phyloP scores from a whole-genome alignment of 2,329 filamentous ascomycete species.

The Trichophyton schoenleinii region DNA sequence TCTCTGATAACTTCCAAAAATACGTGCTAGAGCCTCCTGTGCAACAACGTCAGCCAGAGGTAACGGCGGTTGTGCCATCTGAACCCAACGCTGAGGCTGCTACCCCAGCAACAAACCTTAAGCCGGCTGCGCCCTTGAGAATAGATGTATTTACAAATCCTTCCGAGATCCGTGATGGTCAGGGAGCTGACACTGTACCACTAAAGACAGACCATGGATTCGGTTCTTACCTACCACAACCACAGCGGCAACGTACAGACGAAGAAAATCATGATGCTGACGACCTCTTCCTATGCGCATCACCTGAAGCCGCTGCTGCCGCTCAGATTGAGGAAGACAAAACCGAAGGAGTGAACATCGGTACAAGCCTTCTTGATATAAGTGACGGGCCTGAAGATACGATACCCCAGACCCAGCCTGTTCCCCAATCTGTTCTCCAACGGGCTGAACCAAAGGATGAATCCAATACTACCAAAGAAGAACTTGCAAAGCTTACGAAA shows the following conservation, averaged over 20 bases:
- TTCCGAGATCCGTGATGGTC: slow-evolving; percentile 4
- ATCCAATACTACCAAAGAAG: neutral
- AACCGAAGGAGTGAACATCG: neutral
- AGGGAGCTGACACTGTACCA: slow-evolving; percentile 8
- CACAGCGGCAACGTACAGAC: neutral
- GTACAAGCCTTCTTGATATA: neutral
- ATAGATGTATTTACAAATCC: slow-evolving; percentile 13
- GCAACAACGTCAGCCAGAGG: neutral
- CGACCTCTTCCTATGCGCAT: neutral
- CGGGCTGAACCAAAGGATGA: neutral
- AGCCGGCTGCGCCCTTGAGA: neutral
- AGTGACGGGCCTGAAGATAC: neutral
- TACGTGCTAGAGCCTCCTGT: neutral
- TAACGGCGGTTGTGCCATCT: neutral
- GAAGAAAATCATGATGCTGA: neutral
- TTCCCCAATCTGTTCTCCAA: neutral
- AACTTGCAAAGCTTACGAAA: neutral
- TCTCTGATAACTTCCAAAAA: neutral
- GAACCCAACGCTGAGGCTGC: neutral
- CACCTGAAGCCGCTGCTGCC: neutral
- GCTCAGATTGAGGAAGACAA: neutral
- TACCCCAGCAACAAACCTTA: neutral
- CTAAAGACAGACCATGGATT: slow-evolving; percentile 13
- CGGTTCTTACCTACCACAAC: slow-evolving; percentile 16
- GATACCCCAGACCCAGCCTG: neutral